Evolutionary conservation across 352 stramenopile species (phyloP), one percentile per base, ranked within the genome.

Genomic region (Phytophthora quininea): DNA sequence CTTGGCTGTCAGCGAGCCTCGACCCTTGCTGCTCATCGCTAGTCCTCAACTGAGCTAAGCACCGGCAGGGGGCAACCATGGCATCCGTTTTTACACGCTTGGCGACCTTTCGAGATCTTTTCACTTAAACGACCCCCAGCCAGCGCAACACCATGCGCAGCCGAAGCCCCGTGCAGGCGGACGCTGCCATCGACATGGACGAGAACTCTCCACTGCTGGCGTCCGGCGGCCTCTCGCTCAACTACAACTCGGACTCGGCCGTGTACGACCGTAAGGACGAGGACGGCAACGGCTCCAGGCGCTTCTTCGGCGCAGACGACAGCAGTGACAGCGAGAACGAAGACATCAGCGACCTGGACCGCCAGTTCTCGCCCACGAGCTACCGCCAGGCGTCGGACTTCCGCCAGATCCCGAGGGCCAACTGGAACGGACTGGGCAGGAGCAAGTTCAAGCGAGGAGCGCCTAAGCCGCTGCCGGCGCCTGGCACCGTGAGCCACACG

Each of bases 171-270:
- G 73, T 33, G 30, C 42, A 71, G 56, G 57, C 66, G 15, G 76
- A 82, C 48, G 56, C 73, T 43, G 54, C 48, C 10, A 59, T 62
- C 33, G 50, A 57, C 4, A 47, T 43, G 14, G 54, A 40, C 31
- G 82, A 88, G 57, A 59, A 47, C 52, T 89, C 80, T 27, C 80
- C 84, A 12, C 69, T 94, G 62, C 73, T 94, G 30, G 70, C 74
- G 45, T 33, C 67, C 0, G 77, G 79, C 31, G 65, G 53, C 8
- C 66, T 90, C 35, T 78, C 82, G 62, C 77, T 91, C 6, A 91
- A 95, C 62, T 95, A 95, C 71, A 95, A 95, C 77, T 95, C 87
- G 47, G 87, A 95, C 59, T 93, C 87, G 61, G 87, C 82, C 45
- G 79, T 93, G 45, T 90, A 92, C 62, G 74, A 90, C 42, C 67